phyloP scores from a whole-genome alignment of 2,329 filamentous ascomycete species.

The Sporothrix luriei region DNA sequence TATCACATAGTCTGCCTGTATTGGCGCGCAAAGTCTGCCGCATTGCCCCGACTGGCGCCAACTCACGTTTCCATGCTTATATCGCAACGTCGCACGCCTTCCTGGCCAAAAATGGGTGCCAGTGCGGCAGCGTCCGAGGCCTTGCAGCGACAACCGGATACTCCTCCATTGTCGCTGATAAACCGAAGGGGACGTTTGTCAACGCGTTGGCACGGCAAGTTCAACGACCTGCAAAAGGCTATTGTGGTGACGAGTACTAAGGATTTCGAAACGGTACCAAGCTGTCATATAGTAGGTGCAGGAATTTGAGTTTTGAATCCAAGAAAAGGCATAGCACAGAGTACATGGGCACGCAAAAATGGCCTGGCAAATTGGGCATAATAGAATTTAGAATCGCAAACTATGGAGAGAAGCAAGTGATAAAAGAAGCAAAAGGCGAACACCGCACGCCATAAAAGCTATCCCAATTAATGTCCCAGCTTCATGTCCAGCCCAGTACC shows the following conservation, averaged over 20 bases:
- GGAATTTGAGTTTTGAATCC: not conserved
- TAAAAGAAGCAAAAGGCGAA: too few species aligned
- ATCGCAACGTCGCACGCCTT: not conserved
- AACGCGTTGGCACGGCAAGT: slow-evolving; percentile 25
- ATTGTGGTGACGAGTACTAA: not conserved
- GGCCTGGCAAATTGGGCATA: not conserved
- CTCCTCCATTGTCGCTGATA: slow-evolving; percentile 12
- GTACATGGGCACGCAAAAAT: not conserved
- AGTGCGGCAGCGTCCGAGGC: not conserved
- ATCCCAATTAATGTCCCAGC: not conserved
- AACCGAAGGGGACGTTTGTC: slow-evolving; percentile 30
- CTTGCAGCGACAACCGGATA: not conserved
- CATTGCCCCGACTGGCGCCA: too few species aligned
- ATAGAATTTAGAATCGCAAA: slow-evolving; percentile 9
- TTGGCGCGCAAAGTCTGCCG: too few species aligned
- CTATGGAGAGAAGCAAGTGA: slow-evolving; percentile 1
- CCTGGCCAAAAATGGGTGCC: not conserved
- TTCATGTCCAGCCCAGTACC: not conserved
- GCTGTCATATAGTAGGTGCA: not conserved
- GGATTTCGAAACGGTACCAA: not conserved
- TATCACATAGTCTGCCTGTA: too few species aligned
- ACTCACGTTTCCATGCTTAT: too few species aligned
- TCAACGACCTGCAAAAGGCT: too few species aligned
- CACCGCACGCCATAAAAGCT: not conserved
- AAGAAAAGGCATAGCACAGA: not conserved